These are phyloP conservation scores for Trichoderma gamsii DNA, from an alignment of 495 filamentous ascomycete species.

Conservation along the genomic window DNA sequence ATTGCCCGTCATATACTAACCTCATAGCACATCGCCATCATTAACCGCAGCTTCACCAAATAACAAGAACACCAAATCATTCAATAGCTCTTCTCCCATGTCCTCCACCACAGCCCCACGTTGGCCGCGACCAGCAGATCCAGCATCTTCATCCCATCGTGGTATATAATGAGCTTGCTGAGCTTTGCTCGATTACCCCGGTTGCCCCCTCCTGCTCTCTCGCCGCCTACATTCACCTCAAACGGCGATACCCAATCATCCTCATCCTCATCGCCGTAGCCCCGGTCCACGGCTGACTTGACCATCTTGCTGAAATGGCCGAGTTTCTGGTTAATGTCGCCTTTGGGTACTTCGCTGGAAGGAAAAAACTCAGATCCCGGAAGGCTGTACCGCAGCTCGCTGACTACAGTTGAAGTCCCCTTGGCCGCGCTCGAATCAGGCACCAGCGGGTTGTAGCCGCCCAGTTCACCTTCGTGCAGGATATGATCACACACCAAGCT, in stretches of 20 bases:
- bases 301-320: constrained; percentile 33
- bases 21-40: not conserved
- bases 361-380: constrained; percentile 43
- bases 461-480: constrained; percentile 35
- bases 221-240: constrained; percentile 68
- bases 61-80: not conserved
- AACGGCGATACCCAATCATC: constrained; percentile 35
- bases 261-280: constrained; percentile 24
- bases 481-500: constrained; percentile 74
- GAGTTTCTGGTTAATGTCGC: constrained; percentile 23
- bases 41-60: not conserved
- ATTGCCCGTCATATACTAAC: not conserved
- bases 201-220: constrained; percentile 73
- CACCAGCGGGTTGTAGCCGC: constrained; percentile 34
- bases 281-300: not conserved
- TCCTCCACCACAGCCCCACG: constrained; percentile 87
- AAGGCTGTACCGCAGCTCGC: constrained; percentile 84
- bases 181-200: constrained; percentile 82
- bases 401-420: constrained; percentile 49
- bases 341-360: constrained; percentile 21
- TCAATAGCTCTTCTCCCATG: constrained; percentile 58
- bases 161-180: constrained; percentile 84
- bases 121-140: constrained; percentile 89
- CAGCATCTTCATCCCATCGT: constrained; percentile 91
- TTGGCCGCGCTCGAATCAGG: not conserved